Conservation (phyloP, 73 alveolate genomes). For the Blepharisma stoltei region DNA sequence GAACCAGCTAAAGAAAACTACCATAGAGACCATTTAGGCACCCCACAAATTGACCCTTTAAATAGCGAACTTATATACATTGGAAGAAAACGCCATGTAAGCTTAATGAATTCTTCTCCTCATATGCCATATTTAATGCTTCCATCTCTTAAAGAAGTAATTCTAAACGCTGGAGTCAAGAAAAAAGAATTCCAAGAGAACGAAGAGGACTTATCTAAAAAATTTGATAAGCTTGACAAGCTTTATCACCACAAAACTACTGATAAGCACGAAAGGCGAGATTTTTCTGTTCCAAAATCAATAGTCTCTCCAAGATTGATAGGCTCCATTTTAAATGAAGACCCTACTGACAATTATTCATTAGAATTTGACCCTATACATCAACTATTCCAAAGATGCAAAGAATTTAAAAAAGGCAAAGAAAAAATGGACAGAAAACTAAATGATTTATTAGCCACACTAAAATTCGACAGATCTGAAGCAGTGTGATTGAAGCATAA, state of each 20-base stretch:
- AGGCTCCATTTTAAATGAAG: neutral
- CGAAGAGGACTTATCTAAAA: neutral
- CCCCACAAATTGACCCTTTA: neutral
- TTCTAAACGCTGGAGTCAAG: neutral
- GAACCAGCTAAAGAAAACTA: neutral
- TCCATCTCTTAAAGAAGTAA: conserved; percentile 21
- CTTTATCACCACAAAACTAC: neutral
- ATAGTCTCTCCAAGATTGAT: neutral
- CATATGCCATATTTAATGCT: conserved; percentile 21
- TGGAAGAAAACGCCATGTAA: conserved; percentile 14
- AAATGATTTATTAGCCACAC: neutral
- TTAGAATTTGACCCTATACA: neutral
- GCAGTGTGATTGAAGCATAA: neutral
- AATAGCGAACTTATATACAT: neutral
- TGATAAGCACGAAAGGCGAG: neutral
- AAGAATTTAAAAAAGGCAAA: conserved; percentile 18
- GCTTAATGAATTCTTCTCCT: conserved; percentile 19
- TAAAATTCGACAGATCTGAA: conserved; percentile 25
- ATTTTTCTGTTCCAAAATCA: neutral
- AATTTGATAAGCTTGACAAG: conserved; percentile 7
- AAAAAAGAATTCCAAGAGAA: neutral
- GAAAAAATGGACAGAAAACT: conserved; percentile 1
- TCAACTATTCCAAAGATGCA: neutral
- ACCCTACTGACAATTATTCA: neutral
- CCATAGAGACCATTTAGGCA: neutral